phyloP scores from a whole-genome alignment of 2,329 filamentous ascomycete species.

The Penicillium sp. region DNA sequence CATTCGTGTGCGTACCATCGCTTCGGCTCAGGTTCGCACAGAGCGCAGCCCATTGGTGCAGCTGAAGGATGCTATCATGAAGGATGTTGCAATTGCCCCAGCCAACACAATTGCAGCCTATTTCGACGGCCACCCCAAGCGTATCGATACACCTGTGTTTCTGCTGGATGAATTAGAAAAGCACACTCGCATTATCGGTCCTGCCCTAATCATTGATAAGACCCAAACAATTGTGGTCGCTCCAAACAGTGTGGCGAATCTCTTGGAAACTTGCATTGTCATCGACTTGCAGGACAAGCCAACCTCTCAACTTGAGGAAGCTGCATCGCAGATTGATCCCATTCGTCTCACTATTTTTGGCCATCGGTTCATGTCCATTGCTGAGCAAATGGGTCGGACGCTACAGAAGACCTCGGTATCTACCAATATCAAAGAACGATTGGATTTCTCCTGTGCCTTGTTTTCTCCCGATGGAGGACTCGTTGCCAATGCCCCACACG shows the following conservation, averaged over 20 bases:
- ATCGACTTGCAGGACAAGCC: conserved; percentile 71
- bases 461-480: conserved; percentile 75
- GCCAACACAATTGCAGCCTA: conserved; percentile 48
- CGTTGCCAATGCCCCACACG: conserved; percentile 68
- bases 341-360: conserved; percentile 57
- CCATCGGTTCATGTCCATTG: conserved; percentile 60
- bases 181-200: conserved; percentile 53
- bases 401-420: conserved; percentile 58
- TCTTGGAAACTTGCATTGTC: conserved; percentile 84
- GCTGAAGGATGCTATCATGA: conserved; percentile 42
- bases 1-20: conserved; percentile 82
- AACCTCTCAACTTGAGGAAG: conserved; percentile 29
- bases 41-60: conserved; percentile 71
- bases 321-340: conserved; percentile 43
- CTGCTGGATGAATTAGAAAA: conserved; percentile 35
- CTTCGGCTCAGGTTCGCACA: conserved; percentile 60
- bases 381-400: conserved; percentile 60
- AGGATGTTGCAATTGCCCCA: conserved; percentile 61
- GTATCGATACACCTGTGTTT: conserved; percentile 38
- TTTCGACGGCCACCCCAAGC: conserved; percentile 33
- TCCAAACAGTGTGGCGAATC: conserved; percentile 71
- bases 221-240: conserved; percentile 87
- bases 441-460: conserved; percentile 80
- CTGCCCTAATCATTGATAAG: conserved; percentile 74
- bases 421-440: conserved; percentile 78